Base-by-base conservation (phyloP, 2,329 filamentous ascomycete genomes). In the Penicillium aurantiogriseum region DNA sequence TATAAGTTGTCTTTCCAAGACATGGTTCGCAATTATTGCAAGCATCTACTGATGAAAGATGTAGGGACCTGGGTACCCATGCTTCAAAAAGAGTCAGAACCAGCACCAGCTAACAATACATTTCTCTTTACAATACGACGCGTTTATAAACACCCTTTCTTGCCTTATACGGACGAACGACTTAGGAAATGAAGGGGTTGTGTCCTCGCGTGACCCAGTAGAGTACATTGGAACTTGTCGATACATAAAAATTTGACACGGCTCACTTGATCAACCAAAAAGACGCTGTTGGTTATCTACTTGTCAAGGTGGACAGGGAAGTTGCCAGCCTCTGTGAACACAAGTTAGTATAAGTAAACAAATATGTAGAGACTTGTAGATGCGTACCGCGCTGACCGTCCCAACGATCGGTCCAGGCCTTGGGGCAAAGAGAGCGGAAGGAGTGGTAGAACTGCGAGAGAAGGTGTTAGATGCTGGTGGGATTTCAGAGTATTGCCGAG, bases 361-460 rank as follows among this genome's bases (percentile, higher is more conserved):
- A 27, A 27, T 25, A 43, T 31, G 11, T 13, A 61, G 44, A 44
- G 31, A 35, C 3, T 5, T 35, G 23, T 38, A 19, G 31, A 47
- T 59, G 81, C 89, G 75, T 83, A 95, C 91, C 91, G 80, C 94
- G 90, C 84, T 97, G 94, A 74, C 94, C 91, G 76, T 99, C 93
- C 94, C 94, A 99, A 81, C 94, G 87, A 79, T 88, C 81, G 76
- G 89, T 89, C 94, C 94, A 99, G 74, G 87, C 85, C 78, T 90
- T 94, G 71, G 95, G 94, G 89, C 95, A 99, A 67, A 99, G 88
- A 68, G 94, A 97, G 79, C 91, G 89, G 85, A 96, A 99, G 71
- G 94, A 92, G 73, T 95, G 86, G 84, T 87, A 91, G 85, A 99
- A 99, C 93, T 99, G 70, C 57, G 45, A 56, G 9, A 39, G 15